Percentiles rank a stretch among this genome's conserved stretches.
Evolutionary conservation across 2,329 filamentous ascomycete species (phyloP).

Genomic region (Talaromyces sp.): DNA sequence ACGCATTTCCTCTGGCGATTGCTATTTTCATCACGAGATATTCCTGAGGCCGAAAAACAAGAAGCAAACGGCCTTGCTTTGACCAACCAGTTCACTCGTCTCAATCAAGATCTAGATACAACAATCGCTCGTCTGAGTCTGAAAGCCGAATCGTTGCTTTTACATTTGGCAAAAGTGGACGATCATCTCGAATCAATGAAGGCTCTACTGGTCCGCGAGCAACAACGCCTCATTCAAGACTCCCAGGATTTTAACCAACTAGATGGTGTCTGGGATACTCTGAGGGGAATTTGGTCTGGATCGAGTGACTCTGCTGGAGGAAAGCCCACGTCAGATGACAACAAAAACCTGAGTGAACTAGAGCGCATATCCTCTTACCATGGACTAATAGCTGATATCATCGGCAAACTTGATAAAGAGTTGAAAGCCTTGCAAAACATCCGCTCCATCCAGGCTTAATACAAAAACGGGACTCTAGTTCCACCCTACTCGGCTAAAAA

Average conservation of each 20-base stretch:
- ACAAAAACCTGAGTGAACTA: neutral
- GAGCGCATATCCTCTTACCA: conserved; percentile 7
- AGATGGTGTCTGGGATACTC: neutral
- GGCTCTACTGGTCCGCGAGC: conserved; percentile 6
- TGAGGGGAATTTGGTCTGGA: neutral
- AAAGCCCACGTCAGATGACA: neutral
- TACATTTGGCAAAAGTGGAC: conserved; percentile 9
- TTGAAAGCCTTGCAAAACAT: conserved; percentile 12
- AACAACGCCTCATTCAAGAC: neutral
- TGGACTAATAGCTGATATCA: neutral
- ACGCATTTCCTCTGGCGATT: conserved; percentile 4
- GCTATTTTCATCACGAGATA: neutral
- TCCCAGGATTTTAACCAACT: neutral
- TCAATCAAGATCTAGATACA: conserved; percentile 6
- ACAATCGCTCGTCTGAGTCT: neutral
- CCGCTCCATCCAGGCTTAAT: conserved; percentile 9
- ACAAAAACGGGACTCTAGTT: neutral
- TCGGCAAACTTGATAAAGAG: conserved; percentile 11
- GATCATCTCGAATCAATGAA: conserved; percentile 12
- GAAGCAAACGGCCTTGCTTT: neutral
- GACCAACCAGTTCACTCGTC: conserved; percentile 5
- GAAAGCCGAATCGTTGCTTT: conserved; percentile 2
- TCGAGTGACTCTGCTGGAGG: neutral
- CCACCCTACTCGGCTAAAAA: neutral
- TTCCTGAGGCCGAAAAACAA: neutral